Evolutionary conservation across 164 flowering plant genomes (phyloP).

Genomic region (Nymphaea colorata): DNA sequence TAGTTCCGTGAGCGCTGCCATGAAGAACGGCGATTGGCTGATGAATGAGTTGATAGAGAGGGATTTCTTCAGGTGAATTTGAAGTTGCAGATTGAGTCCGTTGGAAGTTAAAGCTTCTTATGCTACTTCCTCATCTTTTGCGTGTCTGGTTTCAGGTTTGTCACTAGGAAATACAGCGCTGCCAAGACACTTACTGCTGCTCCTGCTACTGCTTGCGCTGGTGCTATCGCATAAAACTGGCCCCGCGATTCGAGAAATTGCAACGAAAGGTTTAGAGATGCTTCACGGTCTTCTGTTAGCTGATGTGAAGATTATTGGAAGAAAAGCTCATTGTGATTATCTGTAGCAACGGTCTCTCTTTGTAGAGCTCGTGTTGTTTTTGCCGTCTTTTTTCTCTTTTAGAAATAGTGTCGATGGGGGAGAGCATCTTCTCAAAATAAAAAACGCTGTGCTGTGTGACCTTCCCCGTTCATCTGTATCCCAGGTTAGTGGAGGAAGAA

Average conservation of each 20-base stretch:
- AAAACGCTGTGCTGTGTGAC: no score
- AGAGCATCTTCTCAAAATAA: not conserved
- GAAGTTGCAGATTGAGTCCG: not conserved
- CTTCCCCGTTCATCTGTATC: not conserved
- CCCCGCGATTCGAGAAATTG: not conserved
- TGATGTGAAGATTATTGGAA: not conserved
- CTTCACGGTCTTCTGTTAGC: not conserved
- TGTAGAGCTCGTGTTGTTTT: not conserved
- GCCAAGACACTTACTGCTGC: conserved; percentile 33
- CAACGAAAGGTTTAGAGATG: not conserved
- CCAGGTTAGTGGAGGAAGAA: not conserved
- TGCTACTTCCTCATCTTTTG: not conserved
- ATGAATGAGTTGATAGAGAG: conserved; percentile 91
- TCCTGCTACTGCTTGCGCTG: conserved; percentile 68
- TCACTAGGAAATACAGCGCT: conserved; percentile 83
- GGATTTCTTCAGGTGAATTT: conserved; percentile 85
- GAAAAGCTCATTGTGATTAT: not conserved
- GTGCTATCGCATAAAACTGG: conserved; percentile 2
- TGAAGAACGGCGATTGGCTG: conserved; percentile 62
- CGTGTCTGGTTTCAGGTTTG: conserved; percentile 41
- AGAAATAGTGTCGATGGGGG: not conserved
- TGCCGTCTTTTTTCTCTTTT: no score
- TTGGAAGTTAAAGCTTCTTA: not conserved
- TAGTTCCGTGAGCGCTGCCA: conserved; percentile 36
- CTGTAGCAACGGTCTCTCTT: not conserved